Conservation (phyloP, 257 asterid genomes). For the Solanum chiquidenum region DNA sequence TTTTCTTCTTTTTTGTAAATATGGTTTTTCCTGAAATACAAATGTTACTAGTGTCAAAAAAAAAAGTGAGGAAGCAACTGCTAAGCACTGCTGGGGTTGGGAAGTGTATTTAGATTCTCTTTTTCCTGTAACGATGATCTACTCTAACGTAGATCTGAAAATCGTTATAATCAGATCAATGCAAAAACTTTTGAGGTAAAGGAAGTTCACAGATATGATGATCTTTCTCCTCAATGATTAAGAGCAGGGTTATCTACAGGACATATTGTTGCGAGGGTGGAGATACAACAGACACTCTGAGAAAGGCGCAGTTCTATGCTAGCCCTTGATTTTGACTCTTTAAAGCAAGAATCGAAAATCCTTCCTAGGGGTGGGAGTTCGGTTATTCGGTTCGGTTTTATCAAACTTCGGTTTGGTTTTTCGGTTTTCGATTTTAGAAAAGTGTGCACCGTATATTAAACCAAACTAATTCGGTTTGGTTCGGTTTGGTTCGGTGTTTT, state of each 20-base stretch:
- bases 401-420: too few species aligned
- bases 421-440: too few species aligned
- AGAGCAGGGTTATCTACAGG: background rate
- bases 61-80: background rate
- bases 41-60: too few species aligned
- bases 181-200: background rate
- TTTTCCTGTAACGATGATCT: background rate
- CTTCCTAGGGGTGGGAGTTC: background rate
- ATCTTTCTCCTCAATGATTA: background rate
- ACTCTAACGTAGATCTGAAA: background rate
- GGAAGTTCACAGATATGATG: background rate
- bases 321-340: background rate
- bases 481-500: too few species aligned
- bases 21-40: too few species aligned
- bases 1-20: too few species aligned
- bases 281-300: background rate
- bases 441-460: too few species aligned
- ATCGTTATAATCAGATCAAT: background rate
- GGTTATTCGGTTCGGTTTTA: too few species aligned
- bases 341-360: background rate
- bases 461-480: too few species aligned
- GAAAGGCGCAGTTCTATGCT: background rate
- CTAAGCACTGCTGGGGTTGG: background rate
- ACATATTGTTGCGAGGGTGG: background rate
- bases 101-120: background rate